Conservation (phyloP, 148 eudicot species). For the Rhododendron williamsianum region DNA sequence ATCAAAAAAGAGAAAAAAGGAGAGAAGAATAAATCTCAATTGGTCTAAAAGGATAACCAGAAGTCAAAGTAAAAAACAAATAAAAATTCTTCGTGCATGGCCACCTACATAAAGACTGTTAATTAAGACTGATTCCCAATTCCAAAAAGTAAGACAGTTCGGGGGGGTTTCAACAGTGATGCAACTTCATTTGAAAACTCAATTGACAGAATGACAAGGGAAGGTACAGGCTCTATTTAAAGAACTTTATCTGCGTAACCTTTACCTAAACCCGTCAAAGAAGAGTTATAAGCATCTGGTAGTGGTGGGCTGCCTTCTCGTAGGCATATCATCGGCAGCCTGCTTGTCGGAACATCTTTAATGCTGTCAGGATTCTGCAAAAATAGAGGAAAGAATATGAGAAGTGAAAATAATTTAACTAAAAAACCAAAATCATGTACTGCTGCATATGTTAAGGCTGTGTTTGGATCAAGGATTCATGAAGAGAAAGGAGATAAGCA, state of each 20-base stretch:
- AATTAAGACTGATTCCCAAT: not conserved
- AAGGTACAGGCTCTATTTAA: not conserved
- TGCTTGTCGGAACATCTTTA: conserved; percentile 29
- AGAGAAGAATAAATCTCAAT: not conserved
- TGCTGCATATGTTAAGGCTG: not conserved
- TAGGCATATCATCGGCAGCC: conserved; percentile 73
- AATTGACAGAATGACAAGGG: not conserved
- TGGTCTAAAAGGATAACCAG: not conserved
- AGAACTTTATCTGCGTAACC: not conserved
- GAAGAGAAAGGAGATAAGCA: not conserved
- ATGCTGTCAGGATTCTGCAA: conserved; percentile 42
- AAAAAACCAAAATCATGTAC: not conserved
- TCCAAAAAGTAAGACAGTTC: not conserved
- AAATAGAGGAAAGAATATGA: conserved; percentile 5
- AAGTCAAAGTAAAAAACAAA: not conserved
- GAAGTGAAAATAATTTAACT: conserved; percentile 1
- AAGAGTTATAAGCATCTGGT: conserved; percentile 62
- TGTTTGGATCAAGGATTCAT: not conserved
- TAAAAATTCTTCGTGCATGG: not conserved
- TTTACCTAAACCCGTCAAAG: conserved; percentile 58
- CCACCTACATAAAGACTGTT: not conserved
- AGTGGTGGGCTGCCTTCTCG: conserved; percentile 86
- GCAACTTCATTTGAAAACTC: not conserved
- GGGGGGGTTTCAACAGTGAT: not conserved
- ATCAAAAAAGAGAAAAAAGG: not conserved